A percentile compares a stretch with the other conserved stretches of the same genome.
phyloP scores from a whole-genome alignment of 257 asterid genomes.

The Jacaranda mimosifolia region DNA sequence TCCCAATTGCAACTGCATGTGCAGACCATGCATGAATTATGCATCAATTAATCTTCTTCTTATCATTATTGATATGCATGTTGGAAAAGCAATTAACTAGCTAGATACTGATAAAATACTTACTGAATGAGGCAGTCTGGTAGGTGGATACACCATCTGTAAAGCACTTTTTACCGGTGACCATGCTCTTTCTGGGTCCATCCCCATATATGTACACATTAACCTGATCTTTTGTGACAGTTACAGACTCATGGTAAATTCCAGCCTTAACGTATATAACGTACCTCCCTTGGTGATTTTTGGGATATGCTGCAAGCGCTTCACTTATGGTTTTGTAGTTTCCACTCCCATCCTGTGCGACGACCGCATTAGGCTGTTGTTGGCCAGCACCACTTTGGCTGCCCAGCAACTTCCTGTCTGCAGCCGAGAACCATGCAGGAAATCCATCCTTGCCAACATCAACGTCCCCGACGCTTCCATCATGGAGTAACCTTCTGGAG shows the following conservation, averaged over 20 bases:
- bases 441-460: background rate
- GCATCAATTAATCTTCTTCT: too few species aligned
- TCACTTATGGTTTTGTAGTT: conserved; percentile 39
- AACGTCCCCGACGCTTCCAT: background rate
- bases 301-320: conserved; percentile 50
- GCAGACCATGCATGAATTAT: too few species aligned
- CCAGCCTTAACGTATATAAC: conserved; percentile 54
- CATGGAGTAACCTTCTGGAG: conserved; percentile 28
- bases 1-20: conserved; percentile 44
- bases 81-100: background rate
- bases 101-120: background rate
- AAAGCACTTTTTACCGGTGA: conserved; percentile 50
- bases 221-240: conserved; percentile 39
- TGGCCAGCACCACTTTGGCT: conserved; percentile 1
- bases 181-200: conserved; percentile 48
- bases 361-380: conserved; percentile 49
- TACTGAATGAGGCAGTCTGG: conserved; percentile 49
- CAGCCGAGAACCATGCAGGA: conserved; percentile 48
- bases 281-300: conserved; percentile 42
- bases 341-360: conserved; percentile 56
- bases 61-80: background rate
- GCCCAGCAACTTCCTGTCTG: conserved; percentile 47
- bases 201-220: conserved; percentile 60
- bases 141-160: conserved; percentile 46
- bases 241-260: conserved; percentile 46